Conservation (phyloP, 2,329 filamentous ascomycete genomes). For the Cladosporium sp. region DNA sequence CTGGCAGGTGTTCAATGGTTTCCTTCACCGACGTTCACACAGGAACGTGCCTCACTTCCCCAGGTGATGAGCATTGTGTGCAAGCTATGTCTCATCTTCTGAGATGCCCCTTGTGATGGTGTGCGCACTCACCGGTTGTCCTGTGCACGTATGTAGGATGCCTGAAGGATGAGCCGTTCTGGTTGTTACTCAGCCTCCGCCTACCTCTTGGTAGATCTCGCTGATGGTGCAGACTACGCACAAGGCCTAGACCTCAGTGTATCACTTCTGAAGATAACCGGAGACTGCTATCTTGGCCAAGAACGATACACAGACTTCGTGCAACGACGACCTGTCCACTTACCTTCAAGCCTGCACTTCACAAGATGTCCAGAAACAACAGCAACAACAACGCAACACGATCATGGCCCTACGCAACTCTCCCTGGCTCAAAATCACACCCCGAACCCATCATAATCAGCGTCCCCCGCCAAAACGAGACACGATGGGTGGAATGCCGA, state of each 20-base stretch:
- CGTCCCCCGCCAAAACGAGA: slow-evolving; percentile 3
- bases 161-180: not conserved
- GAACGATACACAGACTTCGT: not conserved
- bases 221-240: not conserved
- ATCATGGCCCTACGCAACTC: slow-evolving; percentile 4
- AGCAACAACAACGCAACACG: not conserved
- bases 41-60: not conserved
- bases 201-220: not conserved
- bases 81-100: not conserved
- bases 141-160: not conserved
- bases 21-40: not conserved
- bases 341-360: not conserved
- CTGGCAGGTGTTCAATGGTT: not conserved
- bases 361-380: not conserved
- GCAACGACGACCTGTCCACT: not conserved
- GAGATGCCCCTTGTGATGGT: not conserved
- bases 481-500: slow-evolving; percentile 17
- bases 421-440: not conserved
- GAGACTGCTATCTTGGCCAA: not conserved
- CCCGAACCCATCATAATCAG: not conserved
- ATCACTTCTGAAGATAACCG: not conserved
- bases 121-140: slow-evolving; percentile 5
- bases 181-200: not conserved
- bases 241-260: not conserved
- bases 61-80: not conserved